Evolutionary conservation across 768 basidiomycete species (phyloP).

Genomic region (Pleurotus tuoliensis): DNA sequence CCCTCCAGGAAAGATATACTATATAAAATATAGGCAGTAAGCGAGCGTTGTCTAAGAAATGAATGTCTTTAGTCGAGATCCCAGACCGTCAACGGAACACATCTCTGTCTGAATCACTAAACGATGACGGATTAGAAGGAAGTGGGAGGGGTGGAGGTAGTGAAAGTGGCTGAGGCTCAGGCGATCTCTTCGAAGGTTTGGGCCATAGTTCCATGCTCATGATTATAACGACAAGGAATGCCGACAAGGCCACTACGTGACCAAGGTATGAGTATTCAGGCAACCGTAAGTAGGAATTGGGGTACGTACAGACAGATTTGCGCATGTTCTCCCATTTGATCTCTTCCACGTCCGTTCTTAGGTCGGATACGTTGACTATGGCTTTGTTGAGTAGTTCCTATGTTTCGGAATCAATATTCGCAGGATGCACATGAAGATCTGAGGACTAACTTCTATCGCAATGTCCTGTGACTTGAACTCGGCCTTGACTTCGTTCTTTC

Average conservation of each 20-base stretch:
- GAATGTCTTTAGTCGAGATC: too few relatives aligned
- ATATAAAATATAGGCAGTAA: too few relatives aligned
- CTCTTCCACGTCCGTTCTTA: constrained; percentile 79
- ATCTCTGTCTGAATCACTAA: too few relatives aligned
- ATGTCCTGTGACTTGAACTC: constrained; percentile 86
- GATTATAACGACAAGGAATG: constrained; percentile 67
- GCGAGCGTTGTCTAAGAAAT: too few relatives aligned
- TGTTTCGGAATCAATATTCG: neutral
- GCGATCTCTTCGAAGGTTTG: constrained; percentile 24
- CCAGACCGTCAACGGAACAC: too few relatives aligned
- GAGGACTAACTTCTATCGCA: constrained; percentile 62
- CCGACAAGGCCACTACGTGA: constrained; percentile 52
- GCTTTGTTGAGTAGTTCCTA: constrained; percentile 77
- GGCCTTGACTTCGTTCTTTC: constrained; percentile 85
- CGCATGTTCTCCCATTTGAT: constrained; percentile 90
- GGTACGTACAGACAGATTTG: constrained; percentile 65
- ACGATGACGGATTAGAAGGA: too few relatives aligned
- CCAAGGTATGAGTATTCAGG: constrained; percentile 4
- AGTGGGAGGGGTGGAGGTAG: too few relatives aligned
- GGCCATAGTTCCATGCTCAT: constrained; percentile 65
- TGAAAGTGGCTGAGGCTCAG: constrained; percentile 21
- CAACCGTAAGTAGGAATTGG: neutral
- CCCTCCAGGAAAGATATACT: too few relatives aligned
- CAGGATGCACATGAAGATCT: too few relatives aligned
- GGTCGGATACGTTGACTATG: constrained; percentile 69